Percentiles rank a stretch among this genome's conserved stretches.
These are phyloP conservation scores for Rhodotorula toruloides DNA, from an alignment of 768 basidiomycete genomes.

Conservation along the genomic window DNA sequence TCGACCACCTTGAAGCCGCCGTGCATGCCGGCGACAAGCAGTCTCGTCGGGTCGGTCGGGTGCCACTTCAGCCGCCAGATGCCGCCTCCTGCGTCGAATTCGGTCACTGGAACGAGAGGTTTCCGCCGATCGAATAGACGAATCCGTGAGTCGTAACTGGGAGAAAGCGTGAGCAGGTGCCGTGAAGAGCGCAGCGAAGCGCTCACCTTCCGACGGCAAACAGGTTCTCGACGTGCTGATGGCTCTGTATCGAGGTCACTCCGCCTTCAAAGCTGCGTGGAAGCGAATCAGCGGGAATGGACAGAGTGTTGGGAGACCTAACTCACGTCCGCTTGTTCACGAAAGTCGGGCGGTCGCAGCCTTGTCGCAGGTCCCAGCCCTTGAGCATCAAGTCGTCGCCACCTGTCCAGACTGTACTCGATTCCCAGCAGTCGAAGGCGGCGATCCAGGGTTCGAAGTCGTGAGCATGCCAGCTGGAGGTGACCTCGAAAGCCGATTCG, in stretches of 20 bases:
- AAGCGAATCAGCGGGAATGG: neutral
- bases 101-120: conserved; percentile 55
- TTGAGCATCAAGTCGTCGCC: conserved; percentile 89
- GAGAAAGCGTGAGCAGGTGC: neutral
- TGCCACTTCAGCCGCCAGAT: conserved; percentile 98
- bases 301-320: no score
- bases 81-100: conserved; percentile 75
- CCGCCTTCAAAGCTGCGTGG: conserved; percentile 81
- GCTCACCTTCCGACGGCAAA: conserved; percentile 83
- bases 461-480: conserved; percentile 74
- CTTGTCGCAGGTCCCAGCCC: conserved; percentile 78
- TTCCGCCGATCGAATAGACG: conserved; percentile 77
- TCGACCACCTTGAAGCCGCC: conserved; percentile 83
- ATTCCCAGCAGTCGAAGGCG: conserved; percentile 82
- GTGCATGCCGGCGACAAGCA: conserved; percentile 96
- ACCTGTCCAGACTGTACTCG: conserved; percentile 70
- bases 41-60: conserved; percentile 60
- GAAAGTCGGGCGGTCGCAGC: conserved; percentile 58
- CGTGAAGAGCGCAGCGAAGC: neutral
- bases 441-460: conserved; percentile 92
- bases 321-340: conserved; percentile 62
- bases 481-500: conserved; percentile 53
- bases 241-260: conserved; percentile 80
- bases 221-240: conserved; percentile 71
- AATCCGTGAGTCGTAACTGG: conserved; percentile 76